phyloP scores from a whole-genome alignment of 2,329 filamentous ascomycete genomes.

The Diaporthe nobilis region DNA sequence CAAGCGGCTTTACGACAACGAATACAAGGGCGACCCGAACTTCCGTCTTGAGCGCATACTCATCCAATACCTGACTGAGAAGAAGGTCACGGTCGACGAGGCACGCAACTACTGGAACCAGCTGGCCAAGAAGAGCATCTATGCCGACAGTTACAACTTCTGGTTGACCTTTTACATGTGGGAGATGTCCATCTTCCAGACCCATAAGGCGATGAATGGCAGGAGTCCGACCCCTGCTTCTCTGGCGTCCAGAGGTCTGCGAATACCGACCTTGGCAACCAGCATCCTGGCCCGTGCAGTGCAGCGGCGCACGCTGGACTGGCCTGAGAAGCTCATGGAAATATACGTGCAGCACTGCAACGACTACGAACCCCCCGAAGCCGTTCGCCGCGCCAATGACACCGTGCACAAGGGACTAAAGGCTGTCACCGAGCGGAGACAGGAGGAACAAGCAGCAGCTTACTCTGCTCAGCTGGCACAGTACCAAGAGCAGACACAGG shows the following conservation, averaged over 20 bases:
- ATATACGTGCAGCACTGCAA: slow-evolving; percentile 86
- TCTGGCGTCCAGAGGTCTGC: slow-evolving; percentile 52
- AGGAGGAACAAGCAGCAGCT: slow-evolving; percentile 74
- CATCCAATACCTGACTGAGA: slow-evolving; percentile 91
- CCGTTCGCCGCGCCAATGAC: slow-evolving; percentile 81
- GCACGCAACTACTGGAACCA: slow-evolving; percentile 85
- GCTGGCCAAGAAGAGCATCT: slow-evolving; percentile 72
- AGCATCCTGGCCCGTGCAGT: slow-evolving; percentile 81
- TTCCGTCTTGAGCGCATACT: slow-evolving; percentile 93
- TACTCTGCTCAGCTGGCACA: slow-evolving; percentile 64
- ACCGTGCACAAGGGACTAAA: slow-evolving; percentile 79
- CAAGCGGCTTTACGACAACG: slow-evolving; percentile 79
- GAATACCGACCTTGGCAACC: slow-evolving; percentile 81
- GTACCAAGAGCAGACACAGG: slow-evolving; percentile 49
- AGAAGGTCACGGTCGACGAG: slow-evolving; percentile 81
- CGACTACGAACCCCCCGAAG: slow-evolving; percentile 86
- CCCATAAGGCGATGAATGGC: slow-evolving; percentile 61
- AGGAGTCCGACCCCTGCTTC: slow-evolving; percentile 66
- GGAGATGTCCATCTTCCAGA: slow-evolving; percentile 79
- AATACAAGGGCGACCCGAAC: slow-evolving; percentile 87
- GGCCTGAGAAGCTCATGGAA: slow-evolving; percentile 82
- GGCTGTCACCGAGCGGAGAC: slow-evolving; percentile 73
- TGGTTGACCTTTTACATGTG: slow-evolving; percentile 94
- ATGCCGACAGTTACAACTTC: slow-evolving; percentile 88
- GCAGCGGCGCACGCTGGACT: slow-evolving; percentile 74